Base-by-base conservation (phyloP, 2,329 filamentous ascomycete species). In the Pseudophaeomoniella oleicola region DNA sequence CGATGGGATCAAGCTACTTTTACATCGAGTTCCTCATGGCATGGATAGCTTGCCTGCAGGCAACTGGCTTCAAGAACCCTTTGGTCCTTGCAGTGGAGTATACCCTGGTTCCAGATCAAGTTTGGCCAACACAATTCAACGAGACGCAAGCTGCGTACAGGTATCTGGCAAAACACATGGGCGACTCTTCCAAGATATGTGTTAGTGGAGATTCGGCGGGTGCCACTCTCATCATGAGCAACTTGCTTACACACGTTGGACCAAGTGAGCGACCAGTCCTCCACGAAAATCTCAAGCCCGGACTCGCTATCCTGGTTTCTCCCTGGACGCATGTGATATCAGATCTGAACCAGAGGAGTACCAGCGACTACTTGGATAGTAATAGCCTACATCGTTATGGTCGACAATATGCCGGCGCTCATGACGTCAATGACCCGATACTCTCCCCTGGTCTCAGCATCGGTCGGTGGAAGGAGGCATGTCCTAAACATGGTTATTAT, bases 11-110 rank as follows among this genome's bases (percentile, higher is more conserved):
- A 10, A 66, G 71, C 13, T 81, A 81, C 59, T 92, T 92, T 55
- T 92, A 92, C 54, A 70, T 87, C 22, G 85, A 92, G 49, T 90
- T 88, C 46, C 65, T 92, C 2, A 62, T 88, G 37, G 71, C 75
- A 5, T 85, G 79, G 78, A 61, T 82, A 10, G 64, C 67, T 31
- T 59, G 85, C 13, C 64, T 92, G 29, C 66, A 72, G 38, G 59
- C 69, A 36, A 62, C 66, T 13, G 80, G 79, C 2, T 88, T 80
- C 53, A 54, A 60, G 6, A 90, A 87, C 49, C 84, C 84, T 1
- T 79, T 81, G 15, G 69, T 90, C 3, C 85, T 90, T 50, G 75
- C 79, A 1, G 63, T 90, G 4, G 82, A 90, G 41, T 90, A 90
- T 52, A 84, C 78, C 0, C 65, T 92, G 1, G 81, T 86, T 0